phyloP scores from a whole-genome alignment of 176 grass and related monocot genomes.

The Poa pratensis region DNA sequence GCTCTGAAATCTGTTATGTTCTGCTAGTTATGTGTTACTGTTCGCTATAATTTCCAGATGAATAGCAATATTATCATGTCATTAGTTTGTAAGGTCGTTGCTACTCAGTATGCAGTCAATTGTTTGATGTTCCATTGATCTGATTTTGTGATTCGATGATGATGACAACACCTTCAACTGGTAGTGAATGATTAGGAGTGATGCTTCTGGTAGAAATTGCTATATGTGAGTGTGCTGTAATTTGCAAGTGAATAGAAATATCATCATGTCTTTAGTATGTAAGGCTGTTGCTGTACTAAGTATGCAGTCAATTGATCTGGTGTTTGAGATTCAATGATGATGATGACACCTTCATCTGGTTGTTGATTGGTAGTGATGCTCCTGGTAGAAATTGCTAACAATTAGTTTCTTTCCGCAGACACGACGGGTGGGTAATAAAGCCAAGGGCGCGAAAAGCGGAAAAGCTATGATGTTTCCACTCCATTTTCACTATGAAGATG shows the following conservation, averaged over 20 bases:
- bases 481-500: constrained; percentile 25
- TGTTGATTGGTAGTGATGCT: background rate
- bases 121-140: background rate
- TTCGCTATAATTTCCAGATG: background rate
- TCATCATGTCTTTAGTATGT: background rate
- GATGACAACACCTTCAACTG: background rate
- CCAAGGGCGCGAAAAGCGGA: constrained; percentile 13
- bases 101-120: background rate
- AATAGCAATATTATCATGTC: background rate
- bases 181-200: background rate
- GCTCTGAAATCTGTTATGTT: background rate
- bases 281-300: background rate
- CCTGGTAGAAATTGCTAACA: background rate
- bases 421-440: constrained; percentile 23
- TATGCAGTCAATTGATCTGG: background rate
- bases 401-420: background rate
- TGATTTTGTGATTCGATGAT: background rate
- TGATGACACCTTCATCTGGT: background rate
- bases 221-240: background rate
- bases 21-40: background rate
- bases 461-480: constrained; percentile 36
- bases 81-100: background rate
- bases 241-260: background rate
- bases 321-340: background rate
- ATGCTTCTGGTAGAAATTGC: background rate